Evolutionary conservation across 2,329 filamentous ascomycete genomes (phyloP).

Genomic region (Trichoderma guizhouense): DNA sequence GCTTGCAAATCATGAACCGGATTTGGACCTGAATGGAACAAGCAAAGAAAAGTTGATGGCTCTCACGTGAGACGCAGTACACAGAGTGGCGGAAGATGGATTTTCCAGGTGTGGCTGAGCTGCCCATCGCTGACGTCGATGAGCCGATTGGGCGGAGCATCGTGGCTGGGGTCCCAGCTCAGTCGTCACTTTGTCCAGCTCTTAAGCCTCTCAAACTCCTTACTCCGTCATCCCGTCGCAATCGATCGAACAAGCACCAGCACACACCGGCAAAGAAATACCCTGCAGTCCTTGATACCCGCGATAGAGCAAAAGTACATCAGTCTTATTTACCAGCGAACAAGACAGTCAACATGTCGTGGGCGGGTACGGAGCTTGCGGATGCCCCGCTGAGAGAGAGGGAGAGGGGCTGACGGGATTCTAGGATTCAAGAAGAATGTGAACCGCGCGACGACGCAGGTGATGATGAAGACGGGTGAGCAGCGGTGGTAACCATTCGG

Average conservation of each 20-base stretch:
- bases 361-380: slow-evolving; percentile 55
- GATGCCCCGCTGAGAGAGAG: slow-evolving; percentile 26
- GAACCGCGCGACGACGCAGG: slow-evolving; percentile 97
- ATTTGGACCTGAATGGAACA: background rate
- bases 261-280: background rate
- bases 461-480: slow-evolving; percentile 98
- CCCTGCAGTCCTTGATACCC: background rate
- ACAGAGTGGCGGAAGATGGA: background rate
- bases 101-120: slow-evolving; percentile 19
- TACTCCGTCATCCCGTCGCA: slow-evolving; percentile 27
- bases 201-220: slow-evolving; percentile 16
- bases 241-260: slow-evolving; percentile 20
- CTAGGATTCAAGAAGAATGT: slow-evolving; percentile 76
- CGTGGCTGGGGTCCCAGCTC: slow-evolving; percentile 33
- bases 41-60: slow-evolving; percentile 20
- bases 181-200: slow-evolving; percentile 17
- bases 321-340: slow-evolving; percentile 8
- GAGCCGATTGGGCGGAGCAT: slow-evolving; percentile 29
- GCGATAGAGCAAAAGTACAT: background rate
- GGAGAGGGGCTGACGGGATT: slow-evolving; percentile 31
- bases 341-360: slow-evolving; percentile 55
- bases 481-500: background rate
- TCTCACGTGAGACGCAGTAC: slow-evolving; percentile 28
- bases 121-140: slow-evolving; percentile 25
- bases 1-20: slow-evolving; percentile 3